These are phyloP conservation scores for Syncephalastrum sp. DNA, from an alignment of 371 early-diverging fungal genomes.

Conservation along the genomic window DNA sequence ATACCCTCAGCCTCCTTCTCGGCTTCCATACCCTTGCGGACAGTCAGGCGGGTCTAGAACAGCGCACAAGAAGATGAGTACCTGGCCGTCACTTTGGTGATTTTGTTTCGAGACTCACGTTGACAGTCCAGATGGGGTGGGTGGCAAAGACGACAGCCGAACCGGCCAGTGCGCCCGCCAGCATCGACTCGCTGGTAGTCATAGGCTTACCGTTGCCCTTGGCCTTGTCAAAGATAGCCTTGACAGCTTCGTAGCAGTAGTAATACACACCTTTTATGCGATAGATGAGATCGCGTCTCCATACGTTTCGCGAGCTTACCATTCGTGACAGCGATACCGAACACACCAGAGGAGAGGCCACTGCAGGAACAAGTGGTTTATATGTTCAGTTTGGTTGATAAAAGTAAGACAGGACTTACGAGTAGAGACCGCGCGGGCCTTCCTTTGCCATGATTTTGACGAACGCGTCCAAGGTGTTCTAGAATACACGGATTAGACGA, in stretches of 20 bases:
- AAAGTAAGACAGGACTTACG: conserved; percentile 53
- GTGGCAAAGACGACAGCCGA: conserved; percentile 85
- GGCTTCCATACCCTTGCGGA: conserved; percentile 55
- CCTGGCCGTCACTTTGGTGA: background rate
- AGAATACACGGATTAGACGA: conserved; percentile 7
- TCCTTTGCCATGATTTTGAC: conserved; percentile 86
- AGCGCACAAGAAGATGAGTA: background rate
- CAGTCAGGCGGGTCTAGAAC: conserved; percentile 66
- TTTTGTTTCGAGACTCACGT: conserved; percentile 50
- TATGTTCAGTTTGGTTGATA: background rate
- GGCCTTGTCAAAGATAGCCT: conserved; percentile 77
- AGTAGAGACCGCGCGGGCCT: conserved; percentile 87
- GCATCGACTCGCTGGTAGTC: conserved; percentile 84
- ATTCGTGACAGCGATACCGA: conserved; percentile 95
- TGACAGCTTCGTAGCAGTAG: conserved; percentile 93
- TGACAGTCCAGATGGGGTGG: conserved; percentile 98
- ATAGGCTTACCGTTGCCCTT: conserved; percentile 59
- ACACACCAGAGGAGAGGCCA: conserved; percentile 93
- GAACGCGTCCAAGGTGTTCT: conserved; percentile 77
- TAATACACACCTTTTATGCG: conserved; percentile 71
- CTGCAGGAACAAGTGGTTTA: conserved; percentile 33
- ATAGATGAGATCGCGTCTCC: conserved; percentile 6
- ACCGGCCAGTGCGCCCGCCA: conserved; percentile 91
- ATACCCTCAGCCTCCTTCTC: conserved; percentile 15
- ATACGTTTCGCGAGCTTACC: conserved; percentile 39